These are phyloP conservation scores for Diplogelasinospora grovesii DNA, from an alignment of 495 filamentous ascomycete genomes.

Conservation along the genomic window DNA sequence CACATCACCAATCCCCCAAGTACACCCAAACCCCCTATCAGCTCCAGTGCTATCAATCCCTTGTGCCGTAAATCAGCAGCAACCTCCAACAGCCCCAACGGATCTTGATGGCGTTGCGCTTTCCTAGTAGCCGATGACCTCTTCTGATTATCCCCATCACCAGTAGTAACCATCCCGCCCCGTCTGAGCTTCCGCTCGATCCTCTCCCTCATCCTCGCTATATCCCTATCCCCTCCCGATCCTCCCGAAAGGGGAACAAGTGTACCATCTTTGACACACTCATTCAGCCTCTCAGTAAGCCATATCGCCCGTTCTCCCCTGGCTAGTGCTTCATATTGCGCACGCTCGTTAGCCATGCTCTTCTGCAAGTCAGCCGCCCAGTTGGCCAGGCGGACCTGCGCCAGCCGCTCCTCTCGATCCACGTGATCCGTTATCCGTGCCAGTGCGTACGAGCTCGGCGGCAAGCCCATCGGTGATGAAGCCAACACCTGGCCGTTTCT, in stretches of 20 bases:
- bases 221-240: not conserved
- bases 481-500: too few relatives aligned
- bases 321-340: conserved; percentile 64
- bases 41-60: conserved; percentile 65
- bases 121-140: not conserved
- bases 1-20: conserved; percentile 68
- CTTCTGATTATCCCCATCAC: not conserved
- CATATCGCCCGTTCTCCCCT: conserved; percentile 69
- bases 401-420: conserved; percentile 64
- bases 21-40: conserved; percentile 69
- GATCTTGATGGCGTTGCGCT: conserved; percentile 46
- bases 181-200: conserved; percentile 5
- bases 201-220: not conserved
- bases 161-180: not conserved
- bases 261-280: conserved; percentile 68
- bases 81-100: conserved; percentile 66
- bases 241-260: conserved; percentile 41
- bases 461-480: too few relatives aligned
- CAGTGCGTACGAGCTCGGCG: conserved; percentile 56
- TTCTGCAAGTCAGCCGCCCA: conserved; percentile 89
- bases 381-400: conserved; percentile 73
- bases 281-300: conserved; percentile 68
- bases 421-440: conserved; percentile 66
- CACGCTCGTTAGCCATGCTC: conserved; percentile 73
- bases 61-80: conserved; percentile 59